Base-by-base conservation (phyloP, 495 filamentous ascomycete genomes). In the Podospora anserina region DNA sequence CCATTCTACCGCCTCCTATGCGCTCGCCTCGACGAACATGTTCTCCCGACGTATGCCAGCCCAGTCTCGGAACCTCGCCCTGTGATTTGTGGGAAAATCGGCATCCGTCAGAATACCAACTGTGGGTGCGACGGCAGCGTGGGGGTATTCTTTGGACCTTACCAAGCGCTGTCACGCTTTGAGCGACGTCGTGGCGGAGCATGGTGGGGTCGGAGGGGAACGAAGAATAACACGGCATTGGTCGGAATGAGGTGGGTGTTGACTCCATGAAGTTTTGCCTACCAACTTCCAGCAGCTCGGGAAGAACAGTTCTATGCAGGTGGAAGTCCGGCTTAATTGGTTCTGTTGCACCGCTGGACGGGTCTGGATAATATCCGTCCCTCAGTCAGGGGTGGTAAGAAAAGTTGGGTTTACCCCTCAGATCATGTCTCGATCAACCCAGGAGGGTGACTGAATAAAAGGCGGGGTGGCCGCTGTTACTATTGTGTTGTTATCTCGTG, bases 21-120 rank as follows among this genome's bases (percentile, higher is more conserved):
- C 20, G 6, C n/a, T 20, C n/a, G 55, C 13, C 55, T 19, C 23
- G 55, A 58, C 23, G 55, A 49, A 11, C 15, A 16, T 11, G 2
- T 58, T 23, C 55, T 58, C 7, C 4, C 0, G 55, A 3, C 13
- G 55, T 26, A 26, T n/a, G 55, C 23, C 55, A 4, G 55, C 6
- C 55, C 30, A 32, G 55, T 16, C 39, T 5, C 6, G 15, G 39
- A 11, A 49, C 6, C 39, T 49, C 66, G 61, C 15, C 7, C 34
- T 70, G 49, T 76, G 69, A 76, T 74, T 76, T 62, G 74, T 74
- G 74, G 74, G 64, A 74, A 74, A 74, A 68, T 69, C 68, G 68
- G 59, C 70, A 69, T 28, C 23, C 65, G 16, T 26, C 20, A 27
- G 2, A 26, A 49, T 30, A 15, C 18, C n/a, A 11, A 23, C 28